Evolutionary conservation across 164 flowering plant species (phyloP).

Genomic region (Tetrastigma voinierianum): DNA sequence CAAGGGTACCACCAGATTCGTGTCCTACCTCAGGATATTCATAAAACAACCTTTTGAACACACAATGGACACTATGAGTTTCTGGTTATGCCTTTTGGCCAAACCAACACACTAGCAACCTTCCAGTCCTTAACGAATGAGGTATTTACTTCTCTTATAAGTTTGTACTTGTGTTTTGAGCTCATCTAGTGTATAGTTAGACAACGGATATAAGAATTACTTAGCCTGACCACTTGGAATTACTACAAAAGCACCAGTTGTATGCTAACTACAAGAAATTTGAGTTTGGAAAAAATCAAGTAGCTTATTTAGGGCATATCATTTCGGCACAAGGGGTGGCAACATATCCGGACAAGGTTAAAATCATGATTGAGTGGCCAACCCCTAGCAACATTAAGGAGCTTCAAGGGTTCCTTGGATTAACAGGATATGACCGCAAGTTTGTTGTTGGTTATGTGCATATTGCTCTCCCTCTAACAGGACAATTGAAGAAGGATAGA

Average conservation of each 20-base stretch:
- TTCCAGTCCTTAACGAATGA: slow-evolving; percentile 17
- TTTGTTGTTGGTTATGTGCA: background rate
- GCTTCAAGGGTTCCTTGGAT: slow-evolving; percentile 9
- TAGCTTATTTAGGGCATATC: too few relatives aligned
- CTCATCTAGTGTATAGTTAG: slow-evolving; percentile 6
- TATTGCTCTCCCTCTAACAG: background rate
- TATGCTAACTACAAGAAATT: slow-evolving; percentile 1
- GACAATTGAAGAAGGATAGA: background rate
- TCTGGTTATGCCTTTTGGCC: slow-evolving; percentile 18
- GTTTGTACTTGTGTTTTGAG: slow-evolving; percentile 6
- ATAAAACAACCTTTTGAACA: slow-evolving; percentile 15
- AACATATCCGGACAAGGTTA: background rate
- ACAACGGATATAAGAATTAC: background rate
- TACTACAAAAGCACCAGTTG: background rate
- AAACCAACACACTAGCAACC: slow-evolving; percentile 12
- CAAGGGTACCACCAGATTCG: slow-evolving; percentile 15
- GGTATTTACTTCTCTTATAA: background rate
- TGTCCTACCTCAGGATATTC: background rate
- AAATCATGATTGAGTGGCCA: slow-evolving; percentile 6
- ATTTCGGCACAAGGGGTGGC: slow-evolving; percentile 11
- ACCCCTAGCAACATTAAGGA: background rate
- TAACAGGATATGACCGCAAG: slow-evolving; percentile 1
- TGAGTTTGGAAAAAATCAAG: too few relatives aligned
- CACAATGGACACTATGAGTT: slow-evolving; percentile 18
- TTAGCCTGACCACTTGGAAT: background rate